Conservation (phyloP, 2,329 filamentous ascomycete genomes). For the Penicillium sp. region DNA sequence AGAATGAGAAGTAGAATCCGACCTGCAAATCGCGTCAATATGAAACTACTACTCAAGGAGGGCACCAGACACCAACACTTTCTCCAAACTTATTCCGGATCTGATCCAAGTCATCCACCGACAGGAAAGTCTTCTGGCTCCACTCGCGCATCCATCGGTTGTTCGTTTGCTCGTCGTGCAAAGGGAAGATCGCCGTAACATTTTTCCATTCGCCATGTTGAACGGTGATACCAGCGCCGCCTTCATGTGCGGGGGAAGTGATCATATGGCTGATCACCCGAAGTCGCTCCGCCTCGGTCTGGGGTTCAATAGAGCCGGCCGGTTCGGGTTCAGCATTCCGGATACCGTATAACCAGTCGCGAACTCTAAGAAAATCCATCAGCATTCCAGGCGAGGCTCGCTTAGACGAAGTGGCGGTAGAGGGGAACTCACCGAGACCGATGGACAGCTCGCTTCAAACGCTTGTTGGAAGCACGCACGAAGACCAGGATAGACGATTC, state of each 20-base stretch:
- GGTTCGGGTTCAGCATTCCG: constrained; percentile 70
- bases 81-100: constrained; percentile 76
- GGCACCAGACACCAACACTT: constrained; percentile 25
- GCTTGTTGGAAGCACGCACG: constrained; percentile 69
- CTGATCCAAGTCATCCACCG: constrained; percentile 62
- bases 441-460: constrained; percentile 76
- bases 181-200: constrained; percentile 68
- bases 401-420: background rate
- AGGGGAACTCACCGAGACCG: constrained; percentile 58
- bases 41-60: background rate
- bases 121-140: constrained; percentile 49
- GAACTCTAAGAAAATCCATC: constrained; percentile 54
- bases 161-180: constrained; percentile 74
- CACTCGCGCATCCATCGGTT: constrained; percentile 70
- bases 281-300: constrained; percentile 83
- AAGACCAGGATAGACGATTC: constrained; percentile 75
- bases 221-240: constrained; percentile 72
- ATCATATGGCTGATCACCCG: constrained; percentile 83
- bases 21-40: constrained; percentile 46
- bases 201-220: constrained; percentile 65
- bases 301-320: constrained; percentile 65
- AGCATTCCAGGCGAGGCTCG: background rate
- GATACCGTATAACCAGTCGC: constrained; percentile 93
- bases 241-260: constrained; percentile 64
- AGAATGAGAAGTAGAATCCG: constrained; percentile 92